These are phyloP conservation scores for Aspergillus ostianus DNA, from an alignment of 495 filamentous ascomycete species.

Conservation along the genomic window DNA sequence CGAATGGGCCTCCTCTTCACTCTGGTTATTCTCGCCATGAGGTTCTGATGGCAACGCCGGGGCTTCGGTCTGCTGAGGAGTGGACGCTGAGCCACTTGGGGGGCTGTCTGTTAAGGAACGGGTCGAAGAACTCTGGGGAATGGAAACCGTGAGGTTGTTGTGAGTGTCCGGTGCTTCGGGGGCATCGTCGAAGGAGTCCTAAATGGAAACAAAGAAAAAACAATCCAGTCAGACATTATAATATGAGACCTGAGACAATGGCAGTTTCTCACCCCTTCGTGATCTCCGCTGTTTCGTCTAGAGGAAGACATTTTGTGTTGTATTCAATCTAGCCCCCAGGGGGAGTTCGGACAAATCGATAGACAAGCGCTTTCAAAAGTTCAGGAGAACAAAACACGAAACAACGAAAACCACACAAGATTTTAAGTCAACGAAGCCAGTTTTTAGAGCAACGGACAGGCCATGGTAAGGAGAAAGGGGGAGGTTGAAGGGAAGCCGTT, in stretches of 20 bases:
- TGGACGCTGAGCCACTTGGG: conserved; percentile 35
- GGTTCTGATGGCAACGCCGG: conserved; percentile 34
- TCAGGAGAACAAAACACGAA: conserved; percentile 3
- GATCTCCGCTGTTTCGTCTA: conserved; percentile 46
- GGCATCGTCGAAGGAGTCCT: conserved; percentile 81
- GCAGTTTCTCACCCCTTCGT: conserved; percentile 46
- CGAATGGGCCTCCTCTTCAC: conserved; percentile 22
- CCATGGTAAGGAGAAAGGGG: conserved; percentile 19
- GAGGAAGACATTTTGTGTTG: conserved; percentile 15
- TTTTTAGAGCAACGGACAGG: conserved; percentile 8
- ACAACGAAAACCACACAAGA: not conserved
- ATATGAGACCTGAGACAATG: conserved; percentile 5
- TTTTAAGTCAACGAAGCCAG: not conserved
- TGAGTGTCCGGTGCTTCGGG: conserved; percentile 49
- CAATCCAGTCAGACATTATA: conserved; percentile 7
- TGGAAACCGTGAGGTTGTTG: conserved; percentile 31
- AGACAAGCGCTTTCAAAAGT: not conserved
- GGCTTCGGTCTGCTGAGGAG: conserved; percentile 37
- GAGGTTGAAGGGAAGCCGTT: conserved; percentile 5
- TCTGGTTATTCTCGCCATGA: conserved; percentile 33
- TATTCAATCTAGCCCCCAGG: not conserved
- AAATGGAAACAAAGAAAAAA: not conserved
- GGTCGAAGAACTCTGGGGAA: conserved; percentile 38
- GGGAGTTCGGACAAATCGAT: not conserved
- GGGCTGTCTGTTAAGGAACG: conserved; percentile 52